Conservation (phyloP, 2,329 filamentous ascomycete genomes). For the Hypoxylon sp. region DNA sequence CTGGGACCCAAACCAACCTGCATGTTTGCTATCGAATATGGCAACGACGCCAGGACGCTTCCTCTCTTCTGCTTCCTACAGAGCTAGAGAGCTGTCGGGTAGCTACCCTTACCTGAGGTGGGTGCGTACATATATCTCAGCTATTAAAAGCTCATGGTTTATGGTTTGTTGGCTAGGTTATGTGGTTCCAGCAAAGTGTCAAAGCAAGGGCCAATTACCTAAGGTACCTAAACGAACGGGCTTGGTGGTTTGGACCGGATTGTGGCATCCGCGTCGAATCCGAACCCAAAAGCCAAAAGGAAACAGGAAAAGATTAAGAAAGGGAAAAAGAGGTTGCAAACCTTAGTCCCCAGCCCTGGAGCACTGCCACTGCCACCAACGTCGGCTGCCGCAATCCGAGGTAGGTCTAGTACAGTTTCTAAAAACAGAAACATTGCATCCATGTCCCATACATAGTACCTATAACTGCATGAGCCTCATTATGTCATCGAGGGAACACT, state of each 20-base stretch:
- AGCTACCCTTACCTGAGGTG: neutral
- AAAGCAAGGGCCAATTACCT: slow-evolving; percentile 15
- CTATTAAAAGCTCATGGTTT: slow-evolving; percentile 2
- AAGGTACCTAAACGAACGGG: neutral
- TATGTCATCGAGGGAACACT: neutral
- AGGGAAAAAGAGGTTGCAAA: neutral
- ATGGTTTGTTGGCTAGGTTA: slow-evolving; percentile 2
- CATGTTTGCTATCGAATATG: slow-evolving; percentile 2
- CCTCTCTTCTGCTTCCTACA: neutral
- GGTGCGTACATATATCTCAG: neutral
- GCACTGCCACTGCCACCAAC: slow-evolving; percentile 20
- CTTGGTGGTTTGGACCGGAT: neutral
- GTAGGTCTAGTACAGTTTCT: slow-evolving; percentile 18
- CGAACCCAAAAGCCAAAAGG: neutral
- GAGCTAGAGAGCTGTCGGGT: neutral
- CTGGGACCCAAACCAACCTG: too few species aligned
- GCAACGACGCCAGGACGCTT: neutral
- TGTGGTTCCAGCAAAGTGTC: neutral
- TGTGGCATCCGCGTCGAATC: neutral
- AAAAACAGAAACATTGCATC: slow-evolving; percentile 29
- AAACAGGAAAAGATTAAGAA: too few species aligned
- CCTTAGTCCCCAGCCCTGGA: too few species aligned
- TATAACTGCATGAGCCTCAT: slow-evolving; percentile 19
- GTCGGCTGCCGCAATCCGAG: slow-evolving; percentile 11
- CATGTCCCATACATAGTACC: slow-evolving; percentile 3